Conservation (phyloP, 345 rosid genomes). For the Eucalyptus polyanthemos region DNA sequence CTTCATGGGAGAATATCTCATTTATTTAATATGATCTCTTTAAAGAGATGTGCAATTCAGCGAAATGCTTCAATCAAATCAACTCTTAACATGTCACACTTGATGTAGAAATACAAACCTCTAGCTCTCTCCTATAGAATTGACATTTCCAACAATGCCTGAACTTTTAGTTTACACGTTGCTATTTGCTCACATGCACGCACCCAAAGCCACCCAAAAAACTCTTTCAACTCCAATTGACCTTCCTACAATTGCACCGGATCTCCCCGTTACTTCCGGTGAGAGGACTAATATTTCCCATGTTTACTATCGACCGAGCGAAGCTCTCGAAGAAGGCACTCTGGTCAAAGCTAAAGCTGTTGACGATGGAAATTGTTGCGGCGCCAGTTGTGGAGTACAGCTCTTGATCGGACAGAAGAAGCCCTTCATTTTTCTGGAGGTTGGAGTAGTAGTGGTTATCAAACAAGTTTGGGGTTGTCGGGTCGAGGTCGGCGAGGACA, state of each 20-base stretch:
- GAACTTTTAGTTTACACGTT: too few species aligned
- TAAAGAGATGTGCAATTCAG: not conserved
- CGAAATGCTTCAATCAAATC: not conserved
- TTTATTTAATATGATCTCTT: not conserved
- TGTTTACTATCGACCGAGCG: conserved; percentile 25
- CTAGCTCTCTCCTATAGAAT: too few species aligned
- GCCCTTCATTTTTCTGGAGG: conserved; percentile 24
- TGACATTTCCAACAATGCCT: too few species aligned
- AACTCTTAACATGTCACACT: not conserved
- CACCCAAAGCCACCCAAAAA: too few species aligned
- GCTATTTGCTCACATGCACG: too few species aligned
- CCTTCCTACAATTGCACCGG: not conserved
- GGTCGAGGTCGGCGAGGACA: conserved; percentile 12
- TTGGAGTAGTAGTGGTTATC: conserved; percentile 28
- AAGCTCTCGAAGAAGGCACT: conserved; percentile 21
- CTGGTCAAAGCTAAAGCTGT: conserved; percentile 10
- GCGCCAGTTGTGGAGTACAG: conserved; percentile 12
- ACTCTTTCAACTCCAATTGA: too few species aligned
- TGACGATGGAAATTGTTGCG: conserved; percentile 10
- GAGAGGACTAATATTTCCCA: conserved; percentile 18
- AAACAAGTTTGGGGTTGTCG: conserved; percentile 16
- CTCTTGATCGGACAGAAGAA: conserved; percentile 33
- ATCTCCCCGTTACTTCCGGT: conserved; percentile 30
- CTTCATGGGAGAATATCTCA: not conserved
- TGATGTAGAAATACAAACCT: not conserved